These are phyloP conservation scores for Ophiorrhiza pumila DNA, from an alignment of 257 asterid genomes.

Conservation along the genomic window DNA sequence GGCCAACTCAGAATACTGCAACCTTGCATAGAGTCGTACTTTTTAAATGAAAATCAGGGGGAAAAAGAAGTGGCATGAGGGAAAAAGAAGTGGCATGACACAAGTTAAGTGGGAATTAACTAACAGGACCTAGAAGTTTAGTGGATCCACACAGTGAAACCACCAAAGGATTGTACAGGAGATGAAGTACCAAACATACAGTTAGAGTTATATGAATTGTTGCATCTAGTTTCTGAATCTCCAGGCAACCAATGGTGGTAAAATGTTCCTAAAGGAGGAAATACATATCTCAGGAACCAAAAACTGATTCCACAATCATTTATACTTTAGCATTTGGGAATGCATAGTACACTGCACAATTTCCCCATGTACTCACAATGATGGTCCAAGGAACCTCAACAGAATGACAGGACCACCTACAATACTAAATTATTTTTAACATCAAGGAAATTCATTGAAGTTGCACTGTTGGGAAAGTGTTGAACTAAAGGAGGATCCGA, in stretches of 20 bases:
- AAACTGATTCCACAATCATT: not conserved
- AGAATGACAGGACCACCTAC: not conserved
- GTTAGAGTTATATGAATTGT: not conserved
- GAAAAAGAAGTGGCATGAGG: not conserved
- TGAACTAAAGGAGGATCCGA: not conserved
- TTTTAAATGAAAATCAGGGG: not conserved
- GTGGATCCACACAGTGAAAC: not conserved
- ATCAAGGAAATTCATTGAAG: not conserved
- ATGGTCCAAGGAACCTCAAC: not conserved
- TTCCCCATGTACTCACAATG: not conserved
- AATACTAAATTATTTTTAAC: not conserved
- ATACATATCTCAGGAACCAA: not conserved
- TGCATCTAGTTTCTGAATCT: not conserved
- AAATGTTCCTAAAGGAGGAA: not conserved
- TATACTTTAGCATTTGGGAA: not conserved
- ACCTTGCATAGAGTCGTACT: constrained; percentile 3
- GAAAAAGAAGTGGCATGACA: not conserved
- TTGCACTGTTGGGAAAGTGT: not conserved
- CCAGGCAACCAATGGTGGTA: not conserved
- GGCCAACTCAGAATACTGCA: constrained; percentile 83
- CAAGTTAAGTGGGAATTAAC: too few relatives aligned
- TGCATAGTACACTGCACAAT: not conserved
- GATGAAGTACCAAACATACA: not conserved
- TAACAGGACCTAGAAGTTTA: not conserved
- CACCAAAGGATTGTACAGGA: not conserved